Conservation (phyloP, 179 eudicot species). For the Spergularia azorica region DNA sequence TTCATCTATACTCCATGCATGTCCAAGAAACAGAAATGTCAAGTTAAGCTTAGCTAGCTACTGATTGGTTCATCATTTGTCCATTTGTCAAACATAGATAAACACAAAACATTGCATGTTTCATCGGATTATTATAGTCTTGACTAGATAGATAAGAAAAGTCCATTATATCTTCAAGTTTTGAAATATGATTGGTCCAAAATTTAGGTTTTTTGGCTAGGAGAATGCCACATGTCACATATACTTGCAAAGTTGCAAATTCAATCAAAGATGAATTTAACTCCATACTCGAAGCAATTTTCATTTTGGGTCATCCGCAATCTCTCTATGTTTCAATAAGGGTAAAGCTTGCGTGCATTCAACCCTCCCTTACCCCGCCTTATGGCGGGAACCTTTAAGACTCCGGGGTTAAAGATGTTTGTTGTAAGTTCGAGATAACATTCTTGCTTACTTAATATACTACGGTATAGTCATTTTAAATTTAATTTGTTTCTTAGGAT, state of each 20-base stretch:
- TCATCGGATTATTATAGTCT: not conserved
- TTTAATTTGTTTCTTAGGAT: too few species aligned
- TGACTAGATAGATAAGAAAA: not conserved
- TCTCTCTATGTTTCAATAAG: too few species aligned
- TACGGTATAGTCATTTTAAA: too few species aligned
- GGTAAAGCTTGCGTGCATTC: too few species aligned
- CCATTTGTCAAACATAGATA: slow-evolving; percentile 1
- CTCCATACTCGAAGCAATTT: too few species aligned
- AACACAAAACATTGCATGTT: not conserved
- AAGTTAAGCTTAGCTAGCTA: not conserved
- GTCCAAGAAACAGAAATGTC: not conserved
- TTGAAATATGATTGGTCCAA: slow-evolving; percentile 21
- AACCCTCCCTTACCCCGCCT: too few species aligned
- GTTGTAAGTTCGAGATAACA: too few species aligned
- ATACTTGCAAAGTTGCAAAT: not conserved
- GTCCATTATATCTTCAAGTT: slow-evolving; percentile 6
- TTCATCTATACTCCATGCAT: not conserved
- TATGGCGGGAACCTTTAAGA: too few species aligned
- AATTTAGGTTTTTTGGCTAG: slow-evolving; percentile 17
- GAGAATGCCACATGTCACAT: slow-evolving; percentile 23
- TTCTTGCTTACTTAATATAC: too few species aligned
- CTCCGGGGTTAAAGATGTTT: too few species aligned
- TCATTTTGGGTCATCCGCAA: too few species aligned
- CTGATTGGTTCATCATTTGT: slow-evolving; percentile 1
- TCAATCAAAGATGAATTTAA: too few species aligned